These are phyloP conservation scores for Plasmodium vinckei DNA, from an alignment of 169 alveolate species.

Conservation along the genomic window DNA sequence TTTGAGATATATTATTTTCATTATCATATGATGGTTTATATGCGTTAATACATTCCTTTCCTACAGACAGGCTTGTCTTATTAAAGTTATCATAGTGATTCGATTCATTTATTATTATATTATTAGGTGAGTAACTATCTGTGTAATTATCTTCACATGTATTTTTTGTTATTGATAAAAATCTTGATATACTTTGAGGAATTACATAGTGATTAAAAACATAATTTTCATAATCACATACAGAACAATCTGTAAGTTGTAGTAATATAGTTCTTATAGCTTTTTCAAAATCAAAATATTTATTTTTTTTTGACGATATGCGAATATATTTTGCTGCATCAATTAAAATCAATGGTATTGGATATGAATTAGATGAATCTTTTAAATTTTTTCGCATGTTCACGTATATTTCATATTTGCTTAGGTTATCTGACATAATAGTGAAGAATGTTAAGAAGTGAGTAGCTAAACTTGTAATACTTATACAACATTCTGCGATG, in stretches of 20 bases:
- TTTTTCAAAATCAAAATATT: slow-evolving; percentile 68
- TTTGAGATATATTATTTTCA: slow-evolving; percentile 5
- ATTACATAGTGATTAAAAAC: slow-evolving; percentile 70
- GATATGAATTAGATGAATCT: not conserved
- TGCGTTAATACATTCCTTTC: slow-evolving; percentile 8
- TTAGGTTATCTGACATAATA: slow-evolving; percentile 60
- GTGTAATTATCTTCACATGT: slow-evolving; percentile 1
- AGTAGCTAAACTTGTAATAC: slow-evolving; percentile 75
- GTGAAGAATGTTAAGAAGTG: slow-evolving; percentile 74
- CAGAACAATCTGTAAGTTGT: slow-evolving; percentile 76
- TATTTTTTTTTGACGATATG: slow-evolving; percentile 60
- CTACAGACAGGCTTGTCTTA: slow-evolving; percentile 13
- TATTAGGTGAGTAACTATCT: slow-evolving; percentile 9
- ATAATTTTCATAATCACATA: slow-evolving; percentile 77
- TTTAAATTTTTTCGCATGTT: slow-evolving; percentile 52
- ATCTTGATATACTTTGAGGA: slow-evolving; percentile 74
- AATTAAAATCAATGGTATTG: slow-evolving; percentile 71
- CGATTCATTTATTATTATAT: slow-evolving; percentile 11
- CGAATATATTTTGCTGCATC: slow-evolving; percentile 75
- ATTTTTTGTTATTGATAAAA: slow-evolving; percentile 52
- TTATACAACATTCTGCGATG: slow-evolving; percentile 65
- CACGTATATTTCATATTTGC: slow-evolving; percentile 58
- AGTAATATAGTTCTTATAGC: slow-evolving; percentile 69
- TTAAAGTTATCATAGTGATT: slow-evolving; percentile 23
- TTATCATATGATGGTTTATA: slow-evolving; percentile 18